Evolutionary conservation across 352 stramenopile species (phyloP), one percentile per base, ranked within the genome.

Genomic region (Albugo candida): DNA sequence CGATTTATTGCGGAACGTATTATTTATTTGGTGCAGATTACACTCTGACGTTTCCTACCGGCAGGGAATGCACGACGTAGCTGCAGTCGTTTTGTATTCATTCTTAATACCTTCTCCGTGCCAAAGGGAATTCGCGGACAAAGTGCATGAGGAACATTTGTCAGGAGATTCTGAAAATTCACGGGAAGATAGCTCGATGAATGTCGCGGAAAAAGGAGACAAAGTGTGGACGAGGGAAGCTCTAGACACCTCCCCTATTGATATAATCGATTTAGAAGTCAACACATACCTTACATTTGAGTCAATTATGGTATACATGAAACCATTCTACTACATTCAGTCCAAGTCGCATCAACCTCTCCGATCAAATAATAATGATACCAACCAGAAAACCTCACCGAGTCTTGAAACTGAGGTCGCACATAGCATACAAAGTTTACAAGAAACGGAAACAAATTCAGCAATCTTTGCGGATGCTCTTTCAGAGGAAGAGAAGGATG

Each of bases 11-110:
- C 71, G 72, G 12, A 65, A 83, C 51, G 72, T 86, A 24, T 62
- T 89, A 4, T 89, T 89, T 36, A 67, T 86, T 17, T 89, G 77
- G 77, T 86, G 74, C 54, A 78, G 77, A 36, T 47, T 83, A 42
- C 70, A 89, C 43, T 64, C 77, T 5, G 70, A 83, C 20, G 67
- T 89, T 42, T 75, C 72, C n/a, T 89, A 89, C 37, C 70, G 76
- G 18, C 76, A 89, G 53, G 76, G 76, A 10, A 89, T 89, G 76
- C 76, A 89, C 48, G 76, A 89, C 44, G 70, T 89, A 42, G 71
- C 66, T 1, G 73, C 73, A 0, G 73, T 89, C 10, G 68, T 89
- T 20, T 65, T 89, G 19, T 89, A 78, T 41, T 66, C 76, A 8
- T 80, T 84, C 20, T 45, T 73, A 8, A 44, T 31, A 10, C 3